Evolutionary conservation across 2,329 filamentous ascomycete genomes (phyloP).

Genomic region (Cadophora luteo-olivacea): DNA sequence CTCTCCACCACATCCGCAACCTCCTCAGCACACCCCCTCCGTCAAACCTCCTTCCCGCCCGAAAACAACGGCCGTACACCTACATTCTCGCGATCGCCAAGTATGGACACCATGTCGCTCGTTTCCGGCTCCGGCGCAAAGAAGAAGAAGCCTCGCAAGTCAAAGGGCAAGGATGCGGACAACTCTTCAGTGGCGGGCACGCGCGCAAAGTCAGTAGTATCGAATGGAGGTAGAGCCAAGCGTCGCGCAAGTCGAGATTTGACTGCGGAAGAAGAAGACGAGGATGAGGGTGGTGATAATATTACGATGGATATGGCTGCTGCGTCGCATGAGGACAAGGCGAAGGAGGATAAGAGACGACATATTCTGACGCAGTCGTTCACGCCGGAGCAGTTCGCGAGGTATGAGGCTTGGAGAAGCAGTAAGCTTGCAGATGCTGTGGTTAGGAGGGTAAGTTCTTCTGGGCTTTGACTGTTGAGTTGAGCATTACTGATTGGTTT

Average conservation of each 20-base stretch:
- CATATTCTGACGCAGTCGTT: conserved; percentile 70
- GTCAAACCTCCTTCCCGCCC: conserved; percentile 82
- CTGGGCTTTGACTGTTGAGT: background rate
- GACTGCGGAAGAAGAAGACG: conserved; percentile 62
- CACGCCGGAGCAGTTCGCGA: conserved; percentile 68
- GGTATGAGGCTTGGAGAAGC: conserved; percentile 75
- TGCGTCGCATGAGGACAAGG: conserved; percentile 70
- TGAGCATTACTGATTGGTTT: background rate
- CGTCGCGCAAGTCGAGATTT: conserved; percentile 49
- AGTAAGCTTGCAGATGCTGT: conserved; percentile 72
- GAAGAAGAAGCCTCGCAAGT: conserved; percentile 68
- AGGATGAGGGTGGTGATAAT: conserved; percentile 51
- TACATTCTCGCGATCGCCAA: conserved; percentile 68
- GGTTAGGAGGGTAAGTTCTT: conserved; percentile 65
- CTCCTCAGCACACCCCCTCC: conserved; percentile 71
- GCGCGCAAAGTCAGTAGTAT: conserved; percentile 53
- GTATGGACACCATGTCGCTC: conserved; percentile 64
- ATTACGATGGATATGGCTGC: conserved; percentile 64
- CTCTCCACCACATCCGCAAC: conserved; percentile 59
- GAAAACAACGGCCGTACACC: conserved; percentile 52
- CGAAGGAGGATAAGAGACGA: conserved; percentile 62
- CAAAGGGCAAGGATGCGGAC: conserved; percentile 62
- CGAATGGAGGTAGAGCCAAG: conserved; percentile 49
- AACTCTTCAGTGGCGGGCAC: conserved; percentile 53
- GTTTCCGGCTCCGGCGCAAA: conserved; percentile 62